Conservation (phyloP, 2,329 filamentous ascomycete species). For the Chaetoscypha palmicola region DNA sequence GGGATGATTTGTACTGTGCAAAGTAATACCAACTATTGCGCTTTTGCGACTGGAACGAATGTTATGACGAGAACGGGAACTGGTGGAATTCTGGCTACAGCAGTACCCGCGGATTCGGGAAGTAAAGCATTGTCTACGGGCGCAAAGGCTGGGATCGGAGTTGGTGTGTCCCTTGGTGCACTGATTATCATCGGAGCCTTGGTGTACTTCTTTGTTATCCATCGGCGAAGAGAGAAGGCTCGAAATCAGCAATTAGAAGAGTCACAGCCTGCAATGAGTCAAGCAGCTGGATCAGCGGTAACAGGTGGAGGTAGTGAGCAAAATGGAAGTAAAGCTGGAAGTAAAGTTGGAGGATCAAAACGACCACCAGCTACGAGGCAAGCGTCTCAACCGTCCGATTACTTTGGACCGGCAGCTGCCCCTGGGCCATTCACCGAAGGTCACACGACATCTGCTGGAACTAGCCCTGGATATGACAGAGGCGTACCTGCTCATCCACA, state of each 20-base stretch:
- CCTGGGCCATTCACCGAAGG: slow-evolving; percentile 36
- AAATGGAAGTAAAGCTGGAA: slow-evolving; percentile 8
- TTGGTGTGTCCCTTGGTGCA: slow-evolving; percentile 42
- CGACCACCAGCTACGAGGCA: background rate
- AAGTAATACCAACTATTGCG: slow-evolving; percentile 35
- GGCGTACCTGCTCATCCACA: slow-evolving; percentile 40
- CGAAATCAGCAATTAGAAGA: slow-evolving; percentile 3
- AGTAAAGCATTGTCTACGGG: slow-evolving; percentile 37
- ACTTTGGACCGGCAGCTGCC: slow-evolving; percentile 34
- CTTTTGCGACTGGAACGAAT: slow-evolving; percentile 29
- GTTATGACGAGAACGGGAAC: slow-evolving; percentile 29
- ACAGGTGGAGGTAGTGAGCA: background rate
- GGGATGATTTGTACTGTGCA: slow-evolving; percentile 38
- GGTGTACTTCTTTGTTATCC: slow-evolving; percentile 42
- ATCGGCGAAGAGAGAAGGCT: slow-evolving; percentile 27
- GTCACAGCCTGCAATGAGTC: slow-evolving; percentile 16
- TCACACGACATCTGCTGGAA: slow-evolving; percentile 21
- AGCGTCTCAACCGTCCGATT: slow-evolving; percentile 17
- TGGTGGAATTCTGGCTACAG: slow-evolving; percentile 28
- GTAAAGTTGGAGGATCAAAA: background rate
- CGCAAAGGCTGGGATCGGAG: slow-evolving; percentile 51
- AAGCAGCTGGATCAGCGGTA: slow-evolving; percentile 1
- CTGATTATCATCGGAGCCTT: slow-evolving; percentile 37
- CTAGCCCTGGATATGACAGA: slow-evolving; percentile 30
- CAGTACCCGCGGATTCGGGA: slow-evolving; percentile 15